Evolutionary conservation across 2,329 filamentous ascomycete species (phyloP).

Genomic region (Lasiodiplodia sp.): DNA sequence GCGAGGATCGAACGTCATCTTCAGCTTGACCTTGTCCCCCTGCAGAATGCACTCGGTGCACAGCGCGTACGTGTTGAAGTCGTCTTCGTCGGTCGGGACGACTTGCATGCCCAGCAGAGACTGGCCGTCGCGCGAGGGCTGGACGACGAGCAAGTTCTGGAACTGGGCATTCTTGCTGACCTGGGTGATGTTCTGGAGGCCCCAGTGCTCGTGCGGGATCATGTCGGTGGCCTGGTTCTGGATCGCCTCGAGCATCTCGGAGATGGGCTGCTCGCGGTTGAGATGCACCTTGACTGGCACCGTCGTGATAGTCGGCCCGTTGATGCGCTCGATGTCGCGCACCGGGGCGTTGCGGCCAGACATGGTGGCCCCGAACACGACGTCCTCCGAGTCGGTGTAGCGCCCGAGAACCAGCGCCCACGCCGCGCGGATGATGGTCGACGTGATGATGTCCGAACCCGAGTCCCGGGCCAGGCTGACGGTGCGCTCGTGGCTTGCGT

Average conservation of each 20-base stretch:
- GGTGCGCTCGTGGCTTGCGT: not conserved
- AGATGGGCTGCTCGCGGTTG: slow-evolving; percentile 30
- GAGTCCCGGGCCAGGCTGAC: slow-evolving; percentile 2
- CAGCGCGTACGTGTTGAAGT: slow-evolving; percentile 18
- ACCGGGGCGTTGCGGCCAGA: slow-evolving; percentile 39
- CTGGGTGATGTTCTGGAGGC: slow-evolving; percentile 6
- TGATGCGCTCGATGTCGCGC: slow-evolving; percentile 32
- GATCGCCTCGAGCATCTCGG: slow-evolving; percentile 11
- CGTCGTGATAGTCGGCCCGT: slow-evolving; percentile 42
- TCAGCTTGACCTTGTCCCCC: slow-evolving; percentile 1
- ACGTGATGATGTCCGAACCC: slow-evolving; percentile 28
- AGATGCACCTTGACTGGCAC: slow-evolving; percentile 35
- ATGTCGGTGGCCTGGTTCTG: slow-evolving; percentile 11
- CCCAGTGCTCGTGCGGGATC: slow-evolving; percentile 14
- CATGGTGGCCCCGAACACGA: slow-evolving; percentile 38
- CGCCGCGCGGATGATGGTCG: slow-evolving; percentile 37
- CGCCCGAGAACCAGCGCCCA: slow-evolving; percentile 37
- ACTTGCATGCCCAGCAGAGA: slow-evolving; percentile 28
- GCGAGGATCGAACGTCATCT: slow-evolving; percentile 9
- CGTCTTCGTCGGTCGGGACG: slow-evolving; percentile 12
- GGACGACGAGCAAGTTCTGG: slow-evolving; percentile 24
- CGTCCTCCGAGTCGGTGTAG: slow-evolving; percentile 36
- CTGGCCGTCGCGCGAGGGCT: slow-evolving; percentile 2
- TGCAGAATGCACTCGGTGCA: slow-evolving; percentile 32
- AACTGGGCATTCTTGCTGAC: slow-evolving; percentile 4